Percentiles rank a stretch among this genome's conserved stretches.
These are phyloP conservation scores for Arthrobotrys conoides DNA, from an alignment of 2,329 filamentous ascomycete genomes.

Conservation along the genomic window DNA sequence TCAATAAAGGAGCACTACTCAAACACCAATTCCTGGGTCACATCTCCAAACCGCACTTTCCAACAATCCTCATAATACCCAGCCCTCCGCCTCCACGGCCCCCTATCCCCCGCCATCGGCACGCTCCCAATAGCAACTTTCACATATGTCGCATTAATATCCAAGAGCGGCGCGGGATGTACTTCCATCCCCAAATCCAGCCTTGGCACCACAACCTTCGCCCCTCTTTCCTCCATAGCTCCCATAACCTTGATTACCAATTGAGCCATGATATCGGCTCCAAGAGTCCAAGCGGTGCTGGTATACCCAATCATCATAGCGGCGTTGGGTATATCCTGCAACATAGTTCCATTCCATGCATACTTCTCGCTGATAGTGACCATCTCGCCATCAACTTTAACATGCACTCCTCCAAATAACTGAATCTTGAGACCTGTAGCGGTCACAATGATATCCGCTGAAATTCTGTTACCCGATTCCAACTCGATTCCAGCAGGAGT, in stretches of 20 bases:
- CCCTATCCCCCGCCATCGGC: constrained; percentile 67
- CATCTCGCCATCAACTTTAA: constrained; percentile 71
- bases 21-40: constrained; percentile 36
- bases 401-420: constrained; percentile 71
- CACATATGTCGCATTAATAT: constrained; percentile 71
- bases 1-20: not conserved
- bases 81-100: constrained; percentile 33
- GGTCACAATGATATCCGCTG: constrained; percentile 76
- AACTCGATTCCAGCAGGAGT: constrained; percentile 69
- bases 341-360: constrained; percentile 75
- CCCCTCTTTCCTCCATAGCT: constrained; percentile 69
- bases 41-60: constrained; percentile 40
- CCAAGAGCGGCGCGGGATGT: constrained; percentile 67
- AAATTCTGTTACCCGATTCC: constrained; percentile 69
- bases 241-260: constrained; percentile 71
- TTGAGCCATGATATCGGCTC: constrained; percentile 72
- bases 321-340: constrained; percentile 75
- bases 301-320: constrained; percentile 75
- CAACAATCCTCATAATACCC: constrained; percentile 45
- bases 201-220: constrained; percentile 69
- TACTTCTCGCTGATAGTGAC: constrained; percentile 71
- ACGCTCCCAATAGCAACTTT: constrained; percentile 67
- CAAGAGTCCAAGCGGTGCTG: constrained; percentile 75
- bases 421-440: constrained; percentile 75
- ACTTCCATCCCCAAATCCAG: constrained; percentile 67